Base-by-base conservation (phyloP, 2,329 filamentous ascomycete species). In the Thielaviopsis punctulata region DNA sequence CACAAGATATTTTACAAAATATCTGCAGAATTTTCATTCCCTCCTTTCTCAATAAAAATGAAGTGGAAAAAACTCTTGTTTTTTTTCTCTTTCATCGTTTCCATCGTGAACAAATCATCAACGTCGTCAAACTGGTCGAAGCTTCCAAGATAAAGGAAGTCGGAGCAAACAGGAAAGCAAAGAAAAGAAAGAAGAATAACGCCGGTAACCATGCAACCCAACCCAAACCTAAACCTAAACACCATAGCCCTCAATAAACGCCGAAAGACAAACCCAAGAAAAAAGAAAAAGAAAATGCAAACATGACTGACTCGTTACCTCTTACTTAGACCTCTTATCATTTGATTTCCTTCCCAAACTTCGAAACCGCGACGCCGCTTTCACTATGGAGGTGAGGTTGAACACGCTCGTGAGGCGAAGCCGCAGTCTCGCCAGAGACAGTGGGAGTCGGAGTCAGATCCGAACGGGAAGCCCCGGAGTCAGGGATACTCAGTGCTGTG, bases 381-480 rank as follows among this genome's bases (percentile, higher is more conserved):
- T 52, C 49, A 52, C 22, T 36, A 52, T 52, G 49, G 49, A 52
- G 49, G 49, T 52, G 49, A 52, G 49, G 49, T 52, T 52, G 49
- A 52, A 52, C 49, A 52, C 49, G 49, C 49, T 52, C 49, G 43
- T 45, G 43, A 46, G 49, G 49, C 25, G 43, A 45, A 52, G 49
- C 22, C 24, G 49, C 49, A 44, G 33, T 27, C 24, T 52, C 49
- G 30, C 43, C 49, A 44, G 49, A 52, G 49, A 44, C 45, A 33
- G 43, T 52, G 43, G 49, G 41, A n/a, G 49, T 27, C 39, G 49
- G 49, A 10, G 49, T 22, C 27, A 45, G 41, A 13, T 52, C 25
- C 43, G 21, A 19, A 13, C 27, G 41, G 27, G 49, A 23, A 24
- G 43, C 49, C 21, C 43, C 19, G 15, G 44, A 33, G 43, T 33